phyloP scores from a whole-genome alignment of 768 basidiomycete genomes.

The Plicaturopsis crispa region DNA sequence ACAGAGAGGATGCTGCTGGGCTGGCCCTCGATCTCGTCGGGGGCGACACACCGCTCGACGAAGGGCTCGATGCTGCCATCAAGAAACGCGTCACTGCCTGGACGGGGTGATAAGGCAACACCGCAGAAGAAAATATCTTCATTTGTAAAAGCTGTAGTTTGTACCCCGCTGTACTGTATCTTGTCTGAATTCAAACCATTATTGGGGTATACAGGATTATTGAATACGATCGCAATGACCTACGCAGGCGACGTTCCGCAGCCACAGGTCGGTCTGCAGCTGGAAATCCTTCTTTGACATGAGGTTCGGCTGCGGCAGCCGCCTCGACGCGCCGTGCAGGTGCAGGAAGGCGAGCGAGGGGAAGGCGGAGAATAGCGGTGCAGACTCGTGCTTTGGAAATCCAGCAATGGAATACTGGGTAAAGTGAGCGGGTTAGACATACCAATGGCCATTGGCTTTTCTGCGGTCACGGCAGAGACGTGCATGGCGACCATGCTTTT shows the following conservation, averaged over 20 bases:
- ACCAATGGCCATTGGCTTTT: conserved; percentile 42
- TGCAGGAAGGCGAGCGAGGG: conserved; percentile 51
- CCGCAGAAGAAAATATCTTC: no score
- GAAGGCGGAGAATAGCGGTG: conserved; percentile 38
- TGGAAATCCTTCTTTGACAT: conserved; percentile 55
- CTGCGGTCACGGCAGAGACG: conserved; percentile 41
- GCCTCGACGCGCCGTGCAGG: conserved; percentile 36
- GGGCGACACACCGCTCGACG: conserved; percentile 37
- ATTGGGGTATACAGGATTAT: no score
- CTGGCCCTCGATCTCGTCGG: conserved; percentile 55
- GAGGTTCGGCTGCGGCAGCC: conserved; percentile 47
- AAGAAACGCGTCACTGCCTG: no score
- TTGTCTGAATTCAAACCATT: no score
- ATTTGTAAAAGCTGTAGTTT: no score
- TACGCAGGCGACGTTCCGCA: no score
- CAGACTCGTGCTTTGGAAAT: conserved; percentile 43
- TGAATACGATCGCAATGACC: no score
- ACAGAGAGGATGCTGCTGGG: conserved; percentile 46
- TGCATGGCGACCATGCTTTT: conserved; percentile 46
- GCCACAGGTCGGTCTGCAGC: conserved; percentile 52
- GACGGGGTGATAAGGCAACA: no score
- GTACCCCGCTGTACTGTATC: no score
- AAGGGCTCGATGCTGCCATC: conserved; percentile 42
- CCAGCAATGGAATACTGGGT: no score
- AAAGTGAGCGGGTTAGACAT: no score